Conservation (phyloP, 768 basidiomycete species). For the Trametes cubensis region DNA sequence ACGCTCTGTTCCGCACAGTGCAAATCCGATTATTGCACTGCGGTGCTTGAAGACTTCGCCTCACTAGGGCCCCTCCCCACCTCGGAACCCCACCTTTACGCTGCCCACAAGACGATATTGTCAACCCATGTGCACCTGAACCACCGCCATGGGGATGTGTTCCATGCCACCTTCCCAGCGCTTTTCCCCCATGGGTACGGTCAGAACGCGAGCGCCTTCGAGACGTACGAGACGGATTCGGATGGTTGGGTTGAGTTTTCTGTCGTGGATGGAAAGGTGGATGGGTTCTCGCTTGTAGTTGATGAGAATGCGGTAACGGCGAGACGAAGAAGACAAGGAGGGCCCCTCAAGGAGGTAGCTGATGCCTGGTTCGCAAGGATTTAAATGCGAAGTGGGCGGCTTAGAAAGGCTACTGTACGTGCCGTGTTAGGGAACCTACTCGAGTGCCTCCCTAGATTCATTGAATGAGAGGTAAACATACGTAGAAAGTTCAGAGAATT, state of each 20-base stretch:
- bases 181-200: slow-evolving; percentile 45
- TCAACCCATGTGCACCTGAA: slow-evolving; percentile 41
- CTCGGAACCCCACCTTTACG: slow-evolving; percentile 8
- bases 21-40: slow-evolving; percentile 29
- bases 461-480: too few species aligned
- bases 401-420: too few species aligned
- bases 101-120: slow-evolving; percentile 29
- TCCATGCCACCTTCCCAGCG: slow-evolving; percentile 26
- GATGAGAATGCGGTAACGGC: slow-evolving; percentile 9
- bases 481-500: too few species aligned
- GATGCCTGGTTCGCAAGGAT: slow-evolving; percentile 18
- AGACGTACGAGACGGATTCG: slow-evolving; percentile 7
- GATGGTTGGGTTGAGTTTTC: slow-evolving; percentile 11
- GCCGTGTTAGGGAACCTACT: too few species aligned
- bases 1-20: slow-evolving; percentile 39
- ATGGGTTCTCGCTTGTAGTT: slow-evolving; percentile 8
- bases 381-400: neutral
- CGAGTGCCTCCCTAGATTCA: too few species aligned
- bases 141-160: slow-evolving; percentile 26
- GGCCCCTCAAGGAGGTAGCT: neutral
- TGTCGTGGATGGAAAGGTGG: neutral
- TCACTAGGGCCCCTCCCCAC: neutral
- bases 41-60: slow-evolving; percentile 35
- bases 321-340: neutral
- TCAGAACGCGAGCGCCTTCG: slow-evolving; percentile 21